Evolutionary conservation across 2,329 filamentous ascomycete species (phyloP).

Genomic region (Arthrobotrys iridis): DNA sequence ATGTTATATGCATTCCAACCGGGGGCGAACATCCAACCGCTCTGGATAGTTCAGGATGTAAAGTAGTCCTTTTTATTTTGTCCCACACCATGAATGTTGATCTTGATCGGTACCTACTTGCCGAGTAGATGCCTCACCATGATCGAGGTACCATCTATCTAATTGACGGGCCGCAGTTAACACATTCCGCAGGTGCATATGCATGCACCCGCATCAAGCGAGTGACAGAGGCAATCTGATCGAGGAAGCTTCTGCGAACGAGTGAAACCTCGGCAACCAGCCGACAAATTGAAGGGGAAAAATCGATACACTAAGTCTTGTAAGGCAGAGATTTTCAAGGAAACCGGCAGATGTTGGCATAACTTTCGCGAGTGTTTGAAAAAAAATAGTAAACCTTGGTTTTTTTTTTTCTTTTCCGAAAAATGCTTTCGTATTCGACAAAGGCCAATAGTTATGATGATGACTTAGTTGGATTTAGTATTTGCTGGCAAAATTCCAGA

Average conservation of each 20-base stretch:
- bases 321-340: neutral
- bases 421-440: no score
- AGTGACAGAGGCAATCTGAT: conserved; percentile 7
- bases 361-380: no score
- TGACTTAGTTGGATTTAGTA: no score
- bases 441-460: no score
- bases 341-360: no score
- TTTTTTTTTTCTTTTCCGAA: no score
- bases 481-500: no score
- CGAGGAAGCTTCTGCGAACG: neutral
- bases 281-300: neutral
- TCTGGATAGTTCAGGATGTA: neutral
- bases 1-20: neutral
- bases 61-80: neutral
- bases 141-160: conserved; percentile 5
- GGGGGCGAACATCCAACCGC: conserved; percentile 2
- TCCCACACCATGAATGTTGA: neutral
- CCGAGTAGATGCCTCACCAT: neutral
- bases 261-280: neutral
- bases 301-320: no score
- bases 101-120: neutral
- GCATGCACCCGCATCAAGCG: conserved; percentile 15
- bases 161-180: conserved; percentile 2
- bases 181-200: conserved; percentile 14
- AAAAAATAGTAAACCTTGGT: no score